Percentiles rank a stretch among this genome's conserved stretches.
phyloP scores from a whole-genome alignment of 257 asterid species.

The Penstemon davidsonii region DNA sequence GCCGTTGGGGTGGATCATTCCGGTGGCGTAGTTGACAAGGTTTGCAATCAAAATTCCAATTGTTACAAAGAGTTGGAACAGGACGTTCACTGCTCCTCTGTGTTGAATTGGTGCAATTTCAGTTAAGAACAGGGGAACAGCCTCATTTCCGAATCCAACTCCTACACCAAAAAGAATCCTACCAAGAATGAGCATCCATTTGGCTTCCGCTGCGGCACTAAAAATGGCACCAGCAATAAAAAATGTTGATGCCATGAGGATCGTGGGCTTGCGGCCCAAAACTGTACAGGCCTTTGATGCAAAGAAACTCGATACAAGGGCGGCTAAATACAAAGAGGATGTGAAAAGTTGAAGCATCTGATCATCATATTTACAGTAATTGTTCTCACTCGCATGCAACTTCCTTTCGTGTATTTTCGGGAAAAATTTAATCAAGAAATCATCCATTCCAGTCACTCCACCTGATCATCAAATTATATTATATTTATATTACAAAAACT shows the following conservation, averaged over 20 bases:
- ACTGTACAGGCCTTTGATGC: slow-evolving; percentile 45
- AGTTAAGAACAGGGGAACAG: slow-evolving; percentile 53
- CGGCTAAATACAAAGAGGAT: slow-evolving; percentile 50
- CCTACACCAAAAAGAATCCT: slow-evolving; percentile 51
- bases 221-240: slow-evolving; percentile 41
- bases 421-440: slow-evolving; percentile 46
- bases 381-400: slow-evolving; percentile 39
- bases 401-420: slow-evolving; percentile 42
- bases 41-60: slow-evolving; percentile 49
- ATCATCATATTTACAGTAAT: slow-evolving; percentile 52
- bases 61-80: slow-evolving; percentile 48
- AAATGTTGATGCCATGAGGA: slow-evolving; percentile 37
- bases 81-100: slow-evolving; percentile 52
- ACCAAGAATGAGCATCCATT: slow-evolving; percentile 45
- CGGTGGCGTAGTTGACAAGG: slow-evolving; percentile 40
- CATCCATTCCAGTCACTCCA: slow-evolving; percentile 62
- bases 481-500: too few relatives aligned
- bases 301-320: slow-evolving; percentile 42
- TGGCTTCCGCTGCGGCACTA: slow-evolving; percentile 29
- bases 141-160: slow-evolving; percentile 51
- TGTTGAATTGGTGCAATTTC: slow-evolving; percentile 48
- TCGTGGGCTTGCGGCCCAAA: slow-evolving; percentile 48
- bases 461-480: slow-evolving; percentile 19
- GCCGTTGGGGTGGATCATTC: slow-evolving; percentile 38
- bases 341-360: slow-evolving; percentile 53